A percentile compares a stretch with the other conserved stretches of the same genome.
These are phyloP conservation scores for Plasmodium gonderi DNA, from an alignment of 169 alveolate genomes.

Conservation along the genomic window DNA sequence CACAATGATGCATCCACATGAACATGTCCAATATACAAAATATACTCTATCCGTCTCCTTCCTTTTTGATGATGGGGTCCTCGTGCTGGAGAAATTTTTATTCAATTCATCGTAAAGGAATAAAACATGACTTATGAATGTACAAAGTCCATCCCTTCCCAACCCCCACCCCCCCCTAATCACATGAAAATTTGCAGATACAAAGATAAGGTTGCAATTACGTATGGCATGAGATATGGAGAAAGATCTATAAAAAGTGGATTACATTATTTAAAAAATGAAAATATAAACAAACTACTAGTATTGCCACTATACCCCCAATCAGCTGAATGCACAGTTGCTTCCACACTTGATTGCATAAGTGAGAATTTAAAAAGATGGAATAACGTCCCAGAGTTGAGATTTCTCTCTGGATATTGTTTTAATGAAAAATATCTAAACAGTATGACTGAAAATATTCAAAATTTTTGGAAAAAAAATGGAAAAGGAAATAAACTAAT, in stretches of 20 bases:
- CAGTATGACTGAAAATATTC: constrained; percentile 66
- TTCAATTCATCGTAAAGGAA: background rate
- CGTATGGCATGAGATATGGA: constrained; percentile 80
- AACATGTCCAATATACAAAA: background rate
- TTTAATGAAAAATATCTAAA: constrained; percentile 74
- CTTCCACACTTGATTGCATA: constrained; percentile 76
- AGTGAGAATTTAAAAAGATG: constrained; percentile 69
- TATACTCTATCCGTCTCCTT: background rate
- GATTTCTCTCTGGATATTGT: constrained; percentile 78
- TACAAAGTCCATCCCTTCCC: background rate
- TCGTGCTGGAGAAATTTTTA: background rate
- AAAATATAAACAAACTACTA: constrained; percentile 74
- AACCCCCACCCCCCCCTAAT: background rate
- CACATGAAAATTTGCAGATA: constrained; percentile 16
- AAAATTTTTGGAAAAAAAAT: constrained; percentile 72
- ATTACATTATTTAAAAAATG: constrained; percentile 49
- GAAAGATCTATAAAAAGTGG: constrained; percentile 58
- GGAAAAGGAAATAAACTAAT: constrained; percentile 71
- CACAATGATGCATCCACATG: background rate
- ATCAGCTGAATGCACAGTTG: constrained; percentile 77
- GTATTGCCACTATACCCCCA: constrained; percentile 82
- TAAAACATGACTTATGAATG: background rate
- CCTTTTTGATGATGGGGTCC: no score
- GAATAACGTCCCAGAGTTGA: constrained; percentile 78
- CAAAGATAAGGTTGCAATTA: constrained; percentile 16